phyloP scores from a whole-genome alignment of 1,139 yeast genomes.

The Pichia kudriavzevii region DNA sequence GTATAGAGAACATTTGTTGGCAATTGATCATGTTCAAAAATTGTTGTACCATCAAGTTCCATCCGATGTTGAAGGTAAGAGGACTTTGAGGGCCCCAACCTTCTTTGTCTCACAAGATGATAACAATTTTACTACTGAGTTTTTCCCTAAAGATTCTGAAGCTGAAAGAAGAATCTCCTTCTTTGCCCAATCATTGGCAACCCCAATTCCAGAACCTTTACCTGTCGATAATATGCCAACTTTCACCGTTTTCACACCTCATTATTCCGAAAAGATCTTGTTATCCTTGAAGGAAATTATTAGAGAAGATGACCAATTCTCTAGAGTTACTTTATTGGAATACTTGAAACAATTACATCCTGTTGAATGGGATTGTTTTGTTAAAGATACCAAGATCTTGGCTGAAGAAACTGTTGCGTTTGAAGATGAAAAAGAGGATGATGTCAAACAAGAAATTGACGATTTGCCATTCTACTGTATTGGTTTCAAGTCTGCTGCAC shows the following conservation, averaged over 20 bases:
- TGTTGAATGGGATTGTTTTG: slow-evolving; percentile 99
- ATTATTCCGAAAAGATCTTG: slow-evolving; percentile 93
- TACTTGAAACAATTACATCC: slow-evolving; percentile 97
- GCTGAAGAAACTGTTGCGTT: slow-evolving; percentile 75
- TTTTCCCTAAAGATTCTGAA: slow-evolving; percentile 50
- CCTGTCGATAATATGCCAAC: slow-evolving; percentile 99
- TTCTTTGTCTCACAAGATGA: slow-evolving; percentile 94
- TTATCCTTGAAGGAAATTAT: slow-evolving; percentile 93
- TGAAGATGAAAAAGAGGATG: slow-evolving; percentile 51
- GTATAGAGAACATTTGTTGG: slow-evolving; percentile 66
- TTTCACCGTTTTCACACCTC: slow-evolving; percentile 95
- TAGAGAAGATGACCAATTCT: slow-evolving; percentile 97
- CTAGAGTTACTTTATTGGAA: slow-evolving; percentile 92
- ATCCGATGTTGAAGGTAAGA: slow-evolving; percentile 82
- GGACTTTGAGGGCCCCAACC: slow-evolving; percentile 97
- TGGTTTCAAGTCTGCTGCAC: slow-evolving; percentile 48
- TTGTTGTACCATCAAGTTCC: slow-evolving; percentile 89
- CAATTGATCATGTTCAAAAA: slow-evolving; percentile 97
- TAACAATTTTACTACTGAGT: slow-evolving; percentile 16
- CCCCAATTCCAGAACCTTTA: slow-evolving; percentile 96
- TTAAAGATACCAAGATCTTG: slow-evolving; percentile 93
- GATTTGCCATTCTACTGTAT: slow-evolving; percentile 92
- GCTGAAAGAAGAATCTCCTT: slow-evolving; percentile 99
- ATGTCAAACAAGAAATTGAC: slow-evolving; percentile 53
- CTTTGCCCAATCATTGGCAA: slow-evolving; percentile 97